phyloP scores from a whole-genome alignment of 2,329 filamentous ascomycete genomes.

The Fusarium bulbicola region DNA sequence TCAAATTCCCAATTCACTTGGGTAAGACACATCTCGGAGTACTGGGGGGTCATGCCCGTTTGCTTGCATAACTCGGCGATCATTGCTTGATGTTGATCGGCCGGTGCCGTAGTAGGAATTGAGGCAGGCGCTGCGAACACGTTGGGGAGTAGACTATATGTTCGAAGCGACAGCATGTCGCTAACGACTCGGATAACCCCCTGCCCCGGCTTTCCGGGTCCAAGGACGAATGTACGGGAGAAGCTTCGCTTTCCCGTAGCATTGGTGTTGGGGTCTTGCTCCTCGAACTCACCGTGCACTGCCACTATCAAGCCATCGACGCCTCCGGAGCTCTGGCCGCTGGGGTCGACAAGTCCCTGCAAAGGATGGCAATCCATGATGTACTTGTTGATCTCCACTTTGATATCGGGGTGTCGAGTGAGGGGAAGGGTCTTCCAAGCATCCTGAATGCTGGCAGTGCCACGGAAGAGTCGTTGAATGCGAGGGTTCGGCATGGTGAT shows the following conservation, averaged over 20 bases:
- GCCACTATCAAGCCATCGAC: slow-evolving; percentile 82
- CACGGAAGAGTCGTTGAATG: slow-evolving; percentile 72
- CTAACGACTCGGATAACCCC: slow-evolving; percentile 78
- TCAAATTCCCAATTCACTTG: slow-evolving; percentile 84
- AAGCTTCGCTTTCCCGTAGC: slow-evolving; percentile 77
- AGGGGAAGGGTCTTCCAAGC: slow-evolving; percentile 76
- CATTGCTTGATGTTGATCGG: slow-evolving; percentile 71
- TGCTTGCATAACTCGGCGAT: slow-evolving; percentile 78
- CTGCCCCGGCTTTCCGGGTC: slow-evolving; percentile 73
- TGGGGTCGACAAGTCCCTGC: slow-evolving; percentile 75
- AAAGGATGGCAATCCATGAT: slow-evolving; percentile 83
- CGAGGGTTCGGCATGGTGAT: slow-evolving; percentile 69
- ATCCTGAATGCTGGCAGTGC: slow-evolving; percentile 70
- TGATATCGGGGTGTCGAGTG: slow-evolving; percentile 79
- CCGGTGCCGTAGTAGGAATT: slow-evolving; percentile 24
- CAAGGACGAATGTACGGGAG: slow-evolving; percentile 81
- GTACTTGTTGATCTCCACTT: slow-evolving; percentile 74
- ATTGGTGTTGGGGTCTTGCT: slow-evolving; percentile 67
- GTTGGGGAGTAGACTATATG: slow-evolving; percentile 64
- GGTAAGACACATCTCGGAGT: slow-evolving; percentile 81
- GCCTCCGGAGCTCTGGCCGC: slow-evolving; percentile 68
- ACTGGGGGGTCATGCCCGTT: slow-evolving; percentile 83
- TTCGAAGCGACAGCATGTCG: slow-evolving; percentile 79
- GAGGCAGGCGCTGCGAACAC: slow-evolving; percentile 47
- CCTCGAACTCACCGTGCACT: slow-evolving; percentile 86